Base-by-base conservation (phyloP, 352 stramenopile species). In the Peronospora belbahrii region DNA sequence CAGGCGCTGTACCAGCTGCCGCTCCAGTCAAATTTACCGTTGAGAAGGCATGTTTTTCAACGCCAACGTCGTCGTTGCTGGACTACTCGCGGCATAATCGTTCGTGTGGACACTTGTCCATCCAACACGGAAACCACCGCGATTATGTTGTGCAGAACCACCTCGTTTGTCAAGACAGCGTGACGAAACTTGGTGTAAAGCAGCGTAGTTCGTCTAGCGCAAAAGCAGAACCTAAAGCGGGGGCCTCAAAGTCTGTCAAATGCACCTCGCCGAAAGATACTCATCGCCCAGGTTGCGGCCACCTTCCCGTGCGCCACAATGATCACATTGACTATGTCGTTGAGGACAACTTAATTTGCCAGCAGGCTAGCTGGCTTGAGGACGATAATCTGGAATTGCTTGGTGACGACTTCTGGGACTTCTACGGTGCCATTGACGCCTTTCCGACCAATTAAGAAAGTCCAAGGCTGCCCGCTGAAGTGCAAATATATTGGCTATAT, bases 321-420 rank as follows among this genome's bases (percentile, higher is more conserved):
- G 75, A 89, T 52, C 78, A 89, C 59, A 85, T 89, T 35, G 78
- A 89, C 44, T 89, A 89, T 40, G 78, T 89, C 24, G 78, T 89
- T 24, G 78, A 89, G 30, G 75, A 89, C 57, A 84, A 77, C 36
- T 52, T 89, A 15, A 83, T 85, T 35, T 89, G 78, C 36, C 78
- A 85, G 38, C 65, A 84, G 25, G 67, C 62, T 11, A 76, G 65
- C 10, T 67, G 74, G 51, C 57, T 83, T 19, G 69, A 80, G 24
- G 59, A 65, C 33, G 75, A 87, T 38, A 61, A 66, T 18, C 64
- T 85, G 7, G 73, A 85, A 55, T 56, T 89, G 31, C 59, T 89
- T 20, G 74, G 78, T 25, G 78, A 89, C 32, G 78, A 87, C 30
- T 89, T 89, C 51, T 89, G 78, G 78, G 78, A 85, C 33, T 89